These are phyloP conservation scores for Debaryomyces psychrophilus DNA, from an alignment of 1,139 yeast species.

Conservation along the genomic window DNA sequence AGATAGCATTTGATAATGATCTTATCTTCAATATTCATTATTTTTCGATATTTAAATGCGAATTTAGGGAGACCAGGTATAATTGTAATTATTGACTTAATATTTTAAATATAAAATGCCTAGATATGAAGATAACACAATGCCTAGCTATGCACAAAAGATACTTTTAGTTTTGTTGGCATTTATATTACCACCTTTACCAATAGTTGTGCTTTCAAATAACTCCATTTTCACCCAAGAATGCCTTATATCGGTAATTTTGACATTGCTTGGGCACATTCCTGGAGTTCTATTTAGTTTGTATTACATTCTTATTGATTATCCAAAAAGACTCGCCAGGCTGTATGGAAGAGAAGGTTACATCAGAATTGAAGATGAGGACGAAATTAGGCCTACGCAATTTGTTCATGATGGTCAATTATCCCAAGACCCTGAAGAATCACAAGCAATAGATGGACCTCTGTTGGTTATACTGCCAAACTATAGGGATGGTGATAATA, in stretches of 20 bases:
- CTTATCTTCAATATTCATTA: not conserved
- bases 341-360: slow-evolving; percentile 21
- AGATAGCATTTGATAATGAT: not conserved
- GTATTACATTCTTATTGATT: slow-evolving; percentile 33
- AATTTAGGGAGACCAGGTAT: slow-evolving; percentile 6
- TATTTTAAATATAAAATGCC: not conserved
- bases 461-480: not conserved
- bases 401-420: not conserved
- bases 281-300: slow-evolving; percentile 42
- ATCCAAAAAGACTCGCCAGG: slow-evolving; percentile 18
- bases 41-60: slow-evolving; percentile 8
- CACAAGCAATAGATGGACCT: not conserved
- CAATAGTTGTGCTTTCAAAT: slow-evolving; percentile 34
- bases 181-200: slow-evolving; percentile 44
- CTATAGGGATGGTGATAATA: not conserved
- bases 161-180: slow-evolving; percentile 36
- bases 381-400: not conserved
- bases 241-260: slow-evolving; percentile 36
- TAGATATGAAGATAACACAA: not conserved
- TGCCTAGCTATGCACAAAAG: slow-evolving; percentile 16
- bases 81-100: not conserved
- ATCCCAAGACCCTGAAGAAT: slow-evolving; percentile 2
- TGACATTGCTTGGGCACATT: slow-evolving; percentile 42
- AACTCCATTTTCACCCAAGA: slow-evolving; percentile 38
- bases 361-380: slow-evolving; percentile 27